Evolutionary conservation across 805 yeast species (phyloP).

Genomic region (Isabelozyma heimii): DNA sequence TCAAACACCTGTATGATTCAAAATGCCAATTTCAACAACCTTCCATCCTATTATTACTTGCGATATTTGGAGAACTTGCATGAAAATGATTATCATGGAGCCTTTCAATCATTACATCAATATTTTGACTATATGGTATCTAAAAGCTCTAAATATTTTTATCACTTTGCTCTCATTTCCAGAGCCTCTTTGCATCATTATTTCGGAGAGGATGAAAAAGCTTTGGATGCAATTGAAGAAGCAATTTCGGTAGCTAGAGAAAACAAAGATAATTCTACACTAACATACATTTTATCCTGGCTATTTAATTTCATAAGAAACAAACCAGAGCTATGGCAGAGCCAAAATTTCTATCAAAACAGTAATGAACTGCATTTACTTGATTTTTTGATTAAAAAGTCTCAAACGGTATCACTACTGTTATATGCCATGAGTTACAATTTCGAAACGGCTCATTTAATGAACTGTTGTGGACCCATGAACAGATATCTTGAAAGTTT

Average conservation of each 20-base stretch:
- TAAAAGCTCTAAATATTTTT: conserved; percentile 57
- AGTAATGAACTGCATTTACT: conserved; percentile 63
- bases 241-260: conserved; percentile 88
- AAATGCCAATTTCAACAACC: conserved; percentile 24
- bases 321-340: conserved; percentile 55
- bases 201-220: conserved; percentile 65
- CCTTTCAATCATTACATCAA: conserved; percentile 48
- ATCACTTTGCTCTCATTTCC: conserved; percentile 74
- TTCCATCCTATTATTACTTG: conserved; percentile 50
- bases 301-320: conserved; percentile 65
- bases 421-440: conserved; percentile 63
- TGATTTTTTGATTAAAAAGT: conserved; percentile 55
- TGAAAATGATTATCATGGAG: conserved; percentile 59
- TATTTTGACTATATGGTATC: conserved; percentile 79
- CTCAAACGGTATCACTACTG: conserved; percentile 47
- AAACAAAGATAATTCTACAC: conserved; percentile 68
- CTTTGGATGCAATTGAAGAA: conserved; percentile 77
- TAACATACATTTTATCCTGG: conserved; percentile 74
- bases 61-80: conserved; percentile 58
- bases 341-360: conserved; percentile 43
- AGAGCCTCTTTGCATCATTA: conserved; percentile 69
- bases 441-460: conserved; percentile 56
- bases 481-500: conserved; percentile 51
- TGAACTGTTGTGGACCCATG: conserved; percentile 51
- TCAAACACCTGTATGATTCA: conserved; percentile 37